A percentile compares a stretch with the other conserved stretches of the same genome.
phyloP scores from a whole-genome alignment of 1,284 basidiomycete species.

The Porogramme epimiltina region DNA sequence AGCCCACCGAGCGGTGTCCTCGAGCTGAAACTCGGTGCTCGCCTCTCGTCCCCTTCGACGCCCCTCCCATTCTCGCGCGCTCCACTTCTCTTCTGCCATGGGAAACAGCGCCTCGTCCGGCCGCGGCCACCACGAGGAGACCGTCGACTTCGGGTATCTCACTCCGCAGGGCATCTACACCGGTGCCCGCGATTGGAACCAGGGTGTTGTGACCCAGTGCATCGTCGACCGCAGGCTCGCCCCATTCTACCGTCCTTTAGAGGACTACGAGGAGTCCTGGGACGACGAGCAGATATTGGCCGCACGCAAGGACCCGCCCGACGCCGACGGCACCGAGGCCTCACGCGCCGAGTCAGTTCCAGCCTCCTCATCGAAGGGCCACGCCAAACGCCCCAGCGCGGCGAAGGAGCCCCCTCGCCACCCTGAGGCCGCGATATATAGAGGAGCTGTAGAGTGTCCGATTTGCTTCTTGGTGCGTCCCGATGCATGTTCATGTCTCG shows the following conservation, averaged over 20 bases:
- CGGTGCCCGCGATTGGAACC: constrained; percentile 88
- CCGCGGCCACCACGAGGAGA: constrained; percentile 71
- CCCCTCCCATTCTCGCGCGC: constrained; percentile 8
- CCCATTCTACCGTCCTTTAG: constrained; percentile 94
- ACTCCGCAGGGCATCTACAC: constrained; percentile 91
- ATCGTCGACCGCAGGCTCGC: constrained; percentile 89
- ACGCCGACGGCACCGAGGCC: constrained; percentile 41
- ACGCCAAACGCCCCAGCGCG: constrained; percentile 49
- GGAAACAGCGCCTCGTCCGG: constrained; percentile 78
- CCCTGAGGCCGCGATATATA: constrained; percentile 80
- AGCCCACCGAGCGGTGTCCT: constrained; percentile 18
- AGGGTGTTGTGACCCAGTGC: constrained; percentile 81
- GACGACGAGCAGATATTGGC: constrained; percentile 82
- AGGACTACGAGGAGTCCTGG: constrained; percentile 90
- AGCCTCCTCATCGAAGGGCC: constrained; percentile 35
- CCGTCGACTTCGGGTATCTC: constrained; percentile 82
- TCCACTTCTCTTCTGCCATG: constrained; percentile 45
- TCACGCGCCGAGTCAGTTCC: constrained; percentile 30
- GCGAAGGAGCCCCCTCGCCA: constrained; percentile 58
- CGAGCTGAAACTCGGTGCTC: constrained; percentile 2
- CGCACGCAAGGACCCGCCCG: constrained; percentile 65
- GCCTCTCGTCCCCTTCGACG: constrained; percentile 13
- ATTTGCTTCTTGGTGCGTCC: constrained; percentile 94
- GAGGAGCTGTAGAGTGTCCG: constrained; percentile 93
- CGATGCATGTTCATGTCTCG: constrained; percentile 13